These are phyloP conservation scores for Erigeron philadelphicus DNA, from an alignment of 140 eudicot species.

Conservation along the genomic window DNA sequence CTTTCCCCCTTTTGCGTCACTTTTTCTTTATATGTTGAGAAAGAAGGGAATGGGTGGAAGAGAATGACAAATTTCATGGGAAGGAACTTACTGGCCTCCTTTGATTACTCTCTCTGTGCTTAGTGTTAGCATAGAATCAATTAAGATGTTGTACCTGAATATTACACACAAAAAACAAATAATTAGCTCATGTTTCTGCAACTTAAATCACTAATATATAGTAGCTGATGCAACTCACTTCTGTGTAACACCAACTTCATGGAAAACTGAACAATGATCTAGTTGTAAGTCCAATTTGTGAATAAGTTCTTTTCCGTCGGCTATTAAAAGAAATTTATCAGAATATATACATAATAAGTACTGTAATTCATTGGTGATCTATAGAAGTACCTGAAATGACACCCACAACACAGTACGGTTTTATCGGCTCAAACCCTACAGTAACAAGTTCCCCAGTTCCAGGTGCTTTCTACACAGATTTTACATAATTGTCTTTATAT, in stretches of 20 bases:
- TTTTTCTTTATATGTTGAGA: neutral
- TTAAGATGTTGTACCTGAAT: slow-evolving; percentile 31
- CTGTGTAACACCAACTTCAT: slow-evolving; percentile 34
- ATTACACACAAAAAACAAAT: neutral
- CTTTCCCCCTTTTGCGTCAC: neutral
- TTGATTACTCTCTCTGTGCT: slow-evolving; percentile 25
- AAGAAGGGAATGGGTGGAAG: neutral
- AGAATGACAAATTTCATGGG: neutral
- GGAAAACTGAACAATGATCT: slow-evolving; percentile 27
- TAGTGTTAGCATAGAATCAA: slow-evolving; percentile 31
- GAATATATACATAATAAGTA: neutral
- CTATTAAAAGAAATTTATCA: slow-evolving; percentile 11
- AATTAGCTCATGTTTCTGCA: neutral
- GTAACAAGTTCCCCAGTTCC: slow-evolving; percentile 33
- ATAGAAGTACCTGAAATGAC: slow-evolving; percentile 35
- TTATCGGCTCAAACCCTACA: slow-evolving; percentile 22
- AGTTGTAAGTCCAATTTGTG: slow-evolving; percentile 33
- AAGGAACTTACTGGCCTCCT: slow-evolving; percentile 35
- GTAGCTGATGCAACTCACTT: slow-evolving; percentile 10
- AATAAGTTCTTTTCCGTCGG: slow-evolving; percentile 29
- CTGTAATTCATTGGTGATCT: neutral
- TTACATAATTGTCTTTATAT: neutral
- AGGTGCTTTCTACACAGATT: slow-evolving; percentile 31
- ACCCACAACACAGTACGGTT: slow-evolving; percentile 30
- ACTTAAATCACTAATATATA: neutral